These are phyloP conservation scores for Tuber aestivum DNA, from an alignment of 495 filamentous ascomycete species.

Conservation along the genomic window DNA sequence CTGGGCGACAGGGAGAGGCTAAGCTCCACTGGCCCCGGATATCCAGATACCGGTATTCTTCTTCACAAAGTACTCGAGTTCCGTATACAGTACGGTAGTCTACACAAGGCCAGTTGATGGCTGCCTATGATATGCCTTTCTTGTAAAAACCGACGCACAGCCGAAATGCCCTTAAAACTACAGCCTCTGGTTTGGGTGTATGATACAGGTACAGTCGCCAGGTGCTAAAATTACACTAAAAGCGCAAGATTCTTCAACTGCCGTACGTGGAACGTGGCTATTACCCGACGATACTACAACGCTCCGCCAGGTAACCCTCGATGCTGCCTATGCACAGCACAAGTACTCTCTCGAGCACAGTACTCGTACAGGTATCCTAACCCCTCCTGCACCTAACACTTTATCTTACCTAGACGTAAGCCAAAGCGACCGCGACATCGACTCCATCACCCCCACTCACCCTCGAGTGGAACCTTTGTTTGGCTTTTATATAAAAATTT, in stretches of 20 bases:
- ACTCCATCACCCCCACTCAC: neutral
- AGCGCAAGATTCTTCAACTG: neutral
- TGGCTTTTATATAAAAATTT: constrained; percentile 3
- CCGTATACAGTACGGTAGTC: neutral
- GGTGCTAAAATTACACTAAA: neutral
- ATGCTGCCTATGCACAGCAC: neutral
- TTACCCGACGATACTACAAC: neutral
- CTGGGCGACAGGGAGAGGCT: neutral
- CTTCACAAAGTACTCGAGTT: too few relatives aligned
- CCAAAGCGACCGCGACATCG: neutral
- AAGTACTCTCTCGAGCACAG: too few relatives aligned
- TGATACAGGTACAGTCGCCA: neutral
- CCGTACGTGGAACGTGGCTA: neutral
- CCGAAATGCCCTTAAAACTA: neutral
- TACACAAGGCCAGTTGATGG: neutral
- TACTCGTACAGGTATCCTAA: too few relatives aligned
- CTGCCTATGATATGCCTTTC: neutral
- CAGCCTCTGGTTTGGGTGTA: neutral
- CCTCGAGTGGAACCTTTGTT: neutral
- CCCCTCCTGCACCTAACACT: neutral
- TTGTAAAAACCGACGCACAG: neutral
- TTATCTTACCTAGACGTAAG: neutral
- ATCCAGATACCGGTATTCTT: neutral
- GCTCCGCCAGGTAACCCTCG: neutral
- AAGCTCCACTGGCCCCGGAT: too few relatives aligned